Base-by-base conservation (phyloP, 2,329 filamentous ascomycete genomes). In the Colletotrichum cuscutae region DNA sequence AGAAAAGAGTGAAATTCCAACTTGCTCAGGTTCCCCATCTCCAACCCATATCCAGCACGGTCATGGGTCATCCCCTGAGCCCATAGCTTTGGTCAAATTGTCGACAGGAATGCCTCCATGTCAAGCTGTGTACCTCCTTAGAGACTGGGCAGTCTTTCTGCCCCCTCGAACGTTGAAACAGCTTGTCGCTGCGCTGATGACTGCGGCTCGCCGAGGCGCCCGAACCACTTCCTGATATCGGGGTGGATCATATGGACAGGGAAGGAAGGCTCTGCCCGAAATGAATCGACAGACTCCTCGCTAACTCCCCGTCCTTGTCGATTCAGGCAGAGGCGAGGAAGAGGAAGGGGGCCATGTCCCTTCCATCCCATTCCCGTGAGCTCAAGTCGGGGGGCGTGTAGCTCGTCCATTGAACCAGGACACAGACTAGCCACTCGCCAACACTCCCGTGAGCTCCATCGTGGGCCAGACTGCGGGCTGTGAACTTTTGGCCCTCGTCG, bases 231-330 rank as follows among this genome's bases (percentile, higher is more conserved):
- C 35, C 26, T 63, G 46, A 58, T 71, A 71, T 32, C 56, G 26
- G 8, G n/a, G 71, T 65, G 60, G 66, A 72, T 70, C 66, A 53
- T 71, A 71, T 62, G 28, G 56, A 56, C 71, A 65, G 61, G 60
- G 71, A 32, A 46, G 42, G 19, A 57, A 42, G 60, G 26, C 54
- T 57, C 49, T 70, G 60, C 28, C 71, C 71, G 71, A 72, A 65
- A 72, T 72, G 66, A 70, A 69, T 69, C 70, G 54, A 37, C 22
- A n/a, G 32, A 15, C 19, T 28, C n/a, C 32, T 8, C 6, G 37
- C 13, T 30, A 15, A 19, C 37, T 30, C n/a, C 9, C 26, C 15
- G 9, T 8, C 54, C 54, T 61, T 35, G 24, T 35, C 49, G 13
- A 61, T 32, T 60, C 65, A 54, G 57, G 35, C 24, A 42, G 56